Evolutionary conservation across 129 eudicot species (phyloP).

Genomic region (Helianthus annuus): HanXRQr2.0-SUNRISE NC_035433.2:34256485-34256984

Average conservation of each 20-base stretch:
- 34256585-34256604: constrained; percentile 31
- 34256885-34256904: not conserved
- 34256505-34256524: constrained; percentile 30
- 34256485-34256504: not conserved
- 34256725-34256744: constrained; percentile 61
- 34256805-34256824: constrained; percentile 60
- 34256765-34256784: constrained; percentile 56
- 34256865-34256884: not conserved
- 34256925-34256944: not conserved
- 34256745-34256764: constrained; percentile 46
- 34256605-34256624: constrained; percentile 55
- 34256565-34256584: constrained; percentile 13
- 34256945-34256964: not conserved
- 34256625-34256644: constrained; percentile 62
- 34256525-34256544: constrained; percentile 5
- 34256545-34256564: constrained; percentile 28
- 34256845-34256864: constrained; percentile 48
- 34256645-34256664: constrained; percentile 62
- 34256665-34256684: constrained; percentile 45
- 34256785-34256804: constrained; percentile 56
- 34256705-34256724: constrained; percentile 59
- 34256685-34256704: constrained; percentile 58
- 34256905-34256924: not conserved
- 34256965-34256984: not conserved
- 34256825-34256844: constrained; percentile 56